Conservation (phyloP, 2,329 filamentous ascomycete genomes). For the Chrysoporthe austroafricana region DNA sequence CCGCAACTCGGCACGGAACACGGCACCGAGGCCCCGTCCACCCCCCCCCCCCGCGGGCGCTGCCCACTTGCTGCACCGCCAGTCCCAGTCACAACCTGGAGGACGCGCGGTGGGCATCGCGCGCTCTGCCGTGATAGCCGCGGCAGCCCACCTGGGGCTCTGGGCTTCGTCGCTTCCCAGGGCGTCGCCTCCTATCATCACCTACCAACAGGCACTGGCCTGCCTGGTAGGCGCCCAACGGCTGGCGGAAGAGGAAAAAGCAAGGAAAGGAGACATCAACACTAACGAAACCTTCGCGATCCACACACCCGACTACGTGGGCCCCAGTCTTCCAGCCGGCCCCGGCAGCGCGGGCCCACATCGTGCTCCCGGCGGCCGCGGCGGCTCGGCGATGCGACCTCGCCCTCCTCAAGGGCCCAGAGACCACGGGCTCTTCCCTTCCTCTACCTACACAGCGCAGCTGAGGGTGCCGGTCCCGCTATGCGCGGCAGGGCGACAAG, state of each 20-base stretch:
- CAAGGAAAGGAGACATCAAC: neutral
- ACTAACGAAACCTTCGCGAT: neutral
- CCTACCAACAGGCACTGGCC: neutral
- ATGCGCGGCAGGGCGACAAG: too few species aligned
- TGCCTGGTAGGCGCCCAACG: neutral
- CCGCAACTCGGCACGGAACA: conserved; percentile 7
- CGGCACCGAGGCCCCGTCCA: neutral
- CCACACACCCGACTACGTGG: neutral
- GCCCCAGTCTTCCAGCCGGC: neutral
- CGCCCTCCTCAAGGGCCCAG: too few species aligned
- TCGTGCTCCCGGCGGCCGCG: too few species aligned
- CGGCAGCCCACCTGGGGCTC: neutral
- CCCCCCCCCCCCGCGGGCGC: too few species aligned
- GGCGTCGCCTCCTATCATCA: neutral
- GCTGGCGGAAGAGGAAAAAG: neutral
- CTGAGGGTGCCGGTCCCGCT: too few species aligned
- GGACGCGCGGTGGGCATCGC: neutral
- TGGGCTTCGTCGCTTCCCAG: too few species aligned
- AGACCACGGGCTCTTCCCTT: too few species aligned
- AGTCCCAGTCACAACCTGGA: neutral
- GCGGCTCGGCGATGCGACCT: too few species aligned
- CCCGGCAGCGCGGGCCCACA: too few species aligned
- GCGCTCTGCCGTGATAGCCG: neutral
- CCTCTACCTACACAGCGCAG: too few species aligned
- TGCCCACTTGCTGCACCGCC: neutral